These are phyloP conservation scores for Calonectria crousiana DNA, from an alignment of 2,329 filamentous ascomycete species.

Conservation along the genomic window DNA sequence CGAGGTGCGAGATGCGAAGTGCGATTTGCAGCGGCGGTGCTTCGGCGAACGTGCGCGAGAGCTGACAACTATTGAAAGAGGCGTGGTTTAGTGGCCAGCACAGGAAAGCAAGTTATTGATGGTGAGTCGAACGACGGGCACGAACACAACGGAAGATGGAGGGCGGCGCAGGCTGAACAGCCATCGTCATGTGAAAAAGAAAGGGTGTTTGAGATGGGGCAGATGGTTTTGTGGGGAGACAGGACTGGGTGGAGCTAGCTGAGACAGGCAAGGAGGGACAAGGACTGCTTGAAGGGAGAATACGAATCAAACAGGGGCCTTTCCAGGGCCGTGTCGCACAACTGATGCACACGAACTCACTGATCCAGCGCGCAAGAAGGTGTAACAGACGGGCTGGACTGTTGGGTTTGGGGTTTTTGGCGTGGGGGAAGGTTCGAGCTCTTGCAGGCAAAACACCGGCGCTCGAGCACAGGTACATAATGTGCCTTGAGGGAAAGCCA, in stretches of 20 bases:
- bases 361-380: not conserved
- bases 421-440: not conserved
- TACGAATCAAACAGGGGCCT: not conserved
- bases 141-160: not conserved
- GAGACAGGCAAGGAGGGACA: not conserved
- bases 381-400: not conserved
- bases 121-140: conserved; percentile 3
- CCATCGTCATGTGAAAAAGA: conserved; percentile 25
- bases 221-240: conserved; percentile 7
- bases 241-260: not conserved
- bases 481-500: not conserved
- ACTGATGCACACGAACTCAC: not conserved
- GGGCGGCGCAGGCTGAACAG: conserved; percentile 8
- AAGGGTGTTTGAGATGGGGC: conserved; percentile 9
- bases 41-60: not conserved
- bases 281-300: not conserved
- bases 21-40: not conserved
- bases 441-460: not conserved
- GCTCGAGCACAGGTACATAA: not conserved
- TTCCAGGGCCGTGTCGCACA: not conserved
- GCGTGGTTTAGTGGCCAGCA: conserved; percentile 14
- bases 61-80: not conserved
- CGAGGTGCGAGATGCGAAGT: not conserved
- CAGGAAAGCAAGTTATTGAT: not conserved
- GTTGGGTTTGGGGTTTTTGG: not conserved